Percentiles rank a stretch among this genome's conserved stretches.
phyloP scores from a whole-genome alignment of 768 basidiomycete genomes.

The Pisolithus microcarpus region DNA sequence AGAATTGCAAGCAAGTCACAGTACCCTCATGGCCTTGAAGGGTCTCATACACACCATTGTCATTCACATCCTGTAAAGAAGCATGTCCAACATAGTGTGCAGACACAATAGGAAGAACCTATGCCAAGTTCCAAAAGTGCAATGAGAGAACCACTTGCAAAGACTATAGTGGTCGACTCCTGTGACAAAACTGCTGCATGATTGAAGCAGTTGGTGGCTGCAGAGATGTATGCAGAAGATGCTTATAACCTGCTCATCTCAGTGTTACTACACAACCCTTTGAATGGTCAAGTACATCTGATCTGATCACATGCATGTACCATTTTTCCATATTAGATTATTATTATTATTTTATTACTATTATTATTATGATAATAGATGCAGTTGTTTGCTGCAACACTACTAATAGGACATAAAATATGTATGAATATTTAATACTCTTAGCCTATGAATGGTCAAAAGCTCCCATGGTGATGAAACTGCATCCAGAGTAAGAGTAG shows the following conservation, averaged over 20 bases:
- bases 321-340: too few species aligned
- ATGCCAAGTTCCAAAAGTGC: slow-evolving; percentile 56
- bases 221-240: slow-evolving; percentile 36
- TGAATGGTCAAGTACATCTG: background rate
- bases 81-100: slow-evolving; percentile 4
- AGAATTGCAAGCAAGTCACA: slow-evolving; percentile 73
- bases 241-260: slow-evolving; percentile 8
- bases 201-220: slow-evolving; percentile 41
- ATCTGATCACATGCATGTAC: background rate
- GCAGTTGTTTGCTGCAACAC: too few species aligned
- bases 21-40: slow-evolving; percentile 67
- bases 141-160: slow-evolving; percentile 48
- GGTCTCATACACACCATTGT: slow-evolving; percentile 57
- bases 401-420: too few species aligned
- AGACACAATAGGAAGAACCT: slow-evolving; percentile 12
- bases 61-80: slow-evolving; percentile 35
- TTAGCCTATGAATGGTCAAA: too few species aligned
- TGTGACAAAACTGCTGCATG: slow-evolving; percentile 32
- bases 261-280: too few species aligned
- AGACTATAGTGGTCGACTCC: slow-evolving; percentile 37
- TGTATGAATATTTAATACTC: too few species aligned
- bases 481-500: too few species aligned
- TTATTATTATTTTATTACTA: too few species aligned
- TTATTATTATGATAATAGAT: too few species aligned
- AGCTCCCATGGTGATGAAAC: too few species aligned